Percentiles rank a stretch among this genome's conserved stretches.
These are phyloP conservation scores for Sungouiozyma intestinalis DNA, from an alignment of 805 yeast genomes.

Conservation along the genomic window DNA sequence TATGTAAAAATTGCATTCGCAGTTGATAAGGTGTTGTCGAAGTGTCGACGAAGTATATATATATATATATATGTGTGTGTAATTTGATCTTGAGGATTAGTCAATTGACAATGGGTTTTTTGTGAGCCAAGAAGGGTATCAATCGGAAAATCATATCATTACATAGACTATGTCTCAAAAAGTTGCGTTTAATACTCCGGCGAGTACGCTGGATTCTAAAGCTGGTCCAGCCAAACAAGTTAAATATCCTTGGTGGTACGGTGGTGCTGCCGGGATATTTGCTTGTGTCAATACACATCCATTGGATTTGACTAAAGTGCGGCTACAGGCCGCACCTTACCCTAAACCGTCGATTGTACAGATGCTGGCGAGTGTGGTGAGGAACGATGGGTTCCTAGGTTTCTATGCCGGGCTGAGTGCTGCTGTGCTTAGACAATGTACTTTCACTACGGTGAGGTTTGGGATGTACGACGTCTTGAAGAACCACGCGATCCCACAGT, in stretches of 20 bases:
- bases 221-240: constrained; percentile 2
- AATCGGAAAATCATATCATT: too few species aligned
- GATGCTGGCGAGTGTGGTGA: constrained; percentile 32
- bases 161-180: not conserved
- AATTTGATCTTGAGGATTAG: not conserved
- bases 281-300: constrained; percentile 72
- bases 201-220: not conserved
- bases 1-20: not conserved
- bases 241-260: constrained; percentile 47
- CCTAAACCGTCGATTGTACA: constrained; percentile 55
- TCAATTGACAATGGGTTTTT: not conserved
- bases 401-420: constrained; percentile 80
- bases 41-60: not conserved
- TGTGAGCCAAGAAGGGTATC: too few species aligned
- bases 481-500: constrained; percentile 37
- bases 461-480: constrained; percentile 77
- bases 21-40: too few species aligned
- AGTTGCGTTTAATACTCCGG: not conserved
- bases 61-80: not conserved
- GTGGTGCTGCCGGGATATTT: constrained; percentile 58
- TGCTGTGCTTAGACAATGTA: constrained; percentile 72
- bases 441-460: constrained; percentile 78
- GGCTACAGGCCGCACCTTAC: constrained; percentile 65
- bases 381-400: constrained; percentile 50
- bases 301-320: constrained; percentile 74